phyloP scores from a whole-genome alignment of 192 early-diverging fungal genomes.

The Kappamyces sp. region DNA sequence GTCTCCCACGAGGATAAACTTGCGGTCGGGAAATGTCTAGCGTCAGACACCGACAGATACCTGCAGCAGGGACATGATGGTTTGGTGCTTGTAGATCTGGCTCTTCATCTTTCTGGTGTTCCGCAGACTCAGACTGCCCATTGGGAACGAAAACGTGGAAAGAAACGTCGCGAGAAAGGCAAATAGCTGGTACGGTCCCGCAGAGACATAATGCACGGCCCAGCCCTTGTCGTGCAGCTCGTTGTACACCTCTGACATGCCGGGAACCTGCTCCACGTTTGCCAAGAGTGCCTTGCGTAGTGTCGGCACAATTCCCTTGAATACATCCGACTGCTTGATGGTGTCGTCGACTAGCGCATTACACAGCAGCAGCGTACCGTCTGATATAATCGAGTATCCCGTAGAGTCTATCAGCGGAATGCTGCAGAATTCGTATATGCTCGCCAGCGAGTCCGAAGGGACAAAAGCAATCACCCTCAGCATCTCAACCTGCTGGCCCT shows the following conservation, averaged over 20 bases:
- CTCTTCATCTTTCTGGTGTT: slow-evolving; percentile 32
- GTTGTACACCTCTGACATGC: slow-evolving; percentile 74
- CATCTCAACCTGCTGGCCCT: slow-evolving; percentile 2
- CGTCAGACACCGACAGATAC: slow-evolving; percentile 36
- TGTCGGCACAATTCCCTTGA: slow-evolving; percentile 59
- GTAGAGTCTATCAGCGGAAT: slow-evolving; percentile 59
- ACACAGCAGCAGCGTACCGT: slow-evolving; percentile 23
- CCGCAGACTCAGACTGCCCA: slow-evolving; percentile 66
- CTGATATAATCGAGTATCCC: slow-evolving; percentile 75
- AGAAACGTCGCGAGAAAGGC: slow-evolving; percentile 66
- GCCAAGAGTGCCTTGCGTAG: slow-evolving; percentile 60
- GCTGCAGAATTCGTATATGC: slow-evolving; percentile 33
- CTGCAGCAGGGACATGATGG: slow-evolving; percentile 53
- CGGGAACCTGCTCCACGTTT: slow-evolving; percentile 60
- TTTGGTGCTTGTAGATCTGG: slow-evolving; percentile 36
- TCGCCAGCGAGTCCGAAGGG: slow-evolving; percentile 15
- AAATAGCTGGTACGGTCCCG: slow-evolving; percentile 77
- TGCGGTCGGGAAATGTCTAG: slow-evolving; percentile 71
- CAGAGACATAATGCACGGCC: slow-evolving; percentile 82
- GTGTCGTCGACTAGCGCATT: slow-evolving; percentile 84
- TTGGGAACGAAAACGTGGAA: slow-evolving; percentile 63
- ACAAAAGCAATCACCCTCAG: slow-evolving; percentile 6
- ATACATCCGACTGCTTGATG: slow-evolving; percentile 77
- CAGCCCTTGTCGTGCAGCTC: slow-evolving; percentile 48
- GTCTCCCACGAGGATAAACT: slow-evolving; percentile 88